A percentile compares a stretch with the other conserved stretches of the same genome.
These are phyloP conservation scores for Penicillium alfredii DNA, from an alignment of 495 filamentous ascomycete genomes.

Conservation along the genomic window DNA sequence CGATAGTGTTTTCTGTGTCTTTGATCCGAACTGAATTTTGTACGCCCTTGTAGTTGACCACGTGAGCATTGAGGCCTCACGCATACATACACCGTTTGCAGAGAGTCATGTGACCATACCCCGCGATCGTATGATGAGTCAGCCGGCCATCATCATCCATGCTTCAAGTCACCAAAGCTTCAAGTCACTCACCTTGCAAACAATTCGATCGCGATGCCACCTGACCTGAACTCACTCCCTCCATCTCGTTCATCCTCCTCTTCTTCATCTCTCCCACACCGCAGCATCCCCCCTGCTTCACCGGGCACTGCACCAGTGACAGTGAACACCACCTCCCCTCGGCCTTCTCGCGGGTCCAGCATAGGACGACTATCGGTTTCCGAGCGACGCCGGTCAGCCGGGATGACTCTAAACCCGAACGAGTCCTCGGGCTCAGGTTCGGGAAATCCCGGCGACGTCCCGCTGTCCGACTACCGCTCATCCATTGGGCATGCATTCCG, in stretches of 20 bases:
- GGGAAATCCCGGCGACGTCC: slow-evolving; percentile 38
- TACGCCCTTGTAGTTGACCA: too few species aligned
- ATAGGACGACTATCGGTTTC: slow-evolving; percentile 46
- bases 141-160: slow-evolving; percentile 2
- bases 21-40: neutral
- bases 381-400: slow-evolving; percentile 52
- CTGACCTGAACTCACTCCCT: slow-evolving; percentile 72
- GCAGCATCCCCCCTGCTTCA: slow-evolving; percentile 22
- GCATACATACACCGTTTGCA: neutral
- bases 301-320: slow-evolving; percentile 21
- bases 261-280: slow-evolving; percentile 29
- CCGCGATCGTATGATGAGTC: slow-evolving; percentile 9
- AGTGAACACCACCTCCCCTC: slow-evolving; percentile 37
- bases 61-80: neutral
- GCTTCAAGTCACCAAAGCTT: slow-evolving; percentile 7
- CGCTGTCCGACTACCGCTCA: slow-evolving; percentile 38
- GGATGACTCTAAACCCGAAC: slow-evolving; percentile 69
- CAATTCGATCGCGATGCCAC: slow-evolving; percentile 43
- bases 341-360: slow-evolving; percentile 49
- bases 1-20: too few species aligned
- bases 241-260: slow-evolving; percentile 51
- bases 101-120: slow-evolving; percentile 2
- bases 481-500: slow-evolving; percentile 43
- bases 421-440: slow-evolving; percentile 58
- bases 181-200: neutral